These are phyloP conservation scores for Geotrichum ghanense DNA, from an alignment of 805 yeast species.

Conservation along the genomic window DNA sequence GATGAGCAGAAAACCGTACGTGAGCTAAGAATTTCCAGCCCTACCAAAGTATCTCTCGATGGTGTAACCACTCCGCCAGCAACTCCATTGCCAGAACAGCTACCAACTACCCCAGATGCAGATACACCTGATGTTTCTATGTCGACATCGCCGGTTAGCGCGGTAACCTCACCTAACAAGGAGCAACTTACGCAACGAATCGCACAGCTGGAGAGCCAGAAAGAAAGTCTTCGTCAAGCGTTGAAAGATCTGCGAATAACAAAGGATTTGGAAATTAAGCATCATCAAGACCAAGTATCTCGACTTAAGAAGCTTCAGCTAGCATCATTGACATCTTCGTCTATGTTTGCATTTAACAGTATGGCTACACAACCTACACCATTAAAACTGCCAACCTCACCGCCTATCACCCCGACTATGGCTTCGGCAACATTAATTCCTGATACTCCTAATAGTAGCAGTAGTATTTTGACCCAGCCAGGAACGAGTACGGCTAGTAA, in stretches of 20 bases:
- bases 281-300: neutral
- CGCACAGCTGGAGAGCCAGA: constrained; percentile 14
- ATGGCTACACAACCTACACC: no score
- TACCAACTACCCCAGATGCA: no score
- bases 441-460: no score
- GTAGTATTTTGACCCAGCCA: no score
- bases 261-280: constrained; percentile 14
- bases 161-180: no score
- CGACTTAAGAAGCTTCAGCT: neutral
- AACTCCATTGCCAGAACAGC: constrained; percentile 1
- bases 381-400: no score
- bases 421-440: no score
- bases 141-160: neutral
- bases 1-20: constrained; percentile 5
- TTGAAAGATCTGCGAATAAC: constrained; percentile 12
- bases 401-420: no score
- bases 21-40: neutral
- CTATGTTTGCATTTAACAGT: neutral
- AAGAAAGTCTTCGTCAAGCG: constrained; percentile 15
- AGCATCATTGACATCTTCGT: neutral
- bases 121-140: neutral
- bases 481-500: no score
- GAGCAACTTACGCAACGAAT: constrained; percentile 6
- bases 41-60: neutral
- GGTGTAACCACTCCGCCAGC: constrained; percentile 1